Evolutionary conservation across 2,329 filamentous ascomycete species (phyloP).

Genomic region (Aureobasidium lini): DNA sequence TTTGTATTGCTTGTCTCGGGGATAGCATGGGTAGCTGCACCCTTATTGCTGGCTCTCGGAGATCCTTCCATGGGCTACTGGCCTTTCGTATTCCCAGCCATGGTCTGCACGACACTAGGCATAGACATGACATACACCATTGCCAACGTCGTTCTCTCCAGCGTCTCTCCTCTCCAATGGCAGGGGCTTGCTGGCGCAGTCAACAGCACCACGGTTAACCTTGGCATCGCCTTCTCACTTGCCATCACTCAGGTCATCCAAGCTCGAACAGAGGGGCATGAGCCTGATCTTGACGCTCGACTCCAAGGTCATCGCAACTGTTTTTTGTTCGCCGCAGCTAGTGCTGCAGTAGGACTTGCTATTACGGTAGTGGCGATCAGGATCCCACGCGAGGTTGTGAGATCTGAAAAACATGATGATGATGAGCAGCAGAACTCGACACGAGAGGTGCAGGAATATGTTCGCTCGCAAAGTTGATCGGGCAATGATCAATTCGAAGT

Average conservation of each 20-base stretch:
- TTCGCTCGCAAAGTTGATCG: no score
- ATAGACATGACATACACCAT: slow-evolving; percentile 32
- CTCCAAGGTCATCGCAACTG: slow-evolving; percentile 6
- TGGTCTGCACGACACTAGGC: slow-evolving; percentile 30
- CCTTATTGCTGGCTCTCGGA: slow-evolving; percentile 27
- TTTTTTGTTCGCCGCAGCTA: slow-evolving; percentile 15
- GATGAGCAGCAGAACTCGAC: background rate
- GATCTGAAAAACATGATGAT: background rate
- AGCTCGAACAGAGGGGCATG: slow-evolving; percentile 15
- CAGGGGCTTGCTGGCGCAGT: slow-evolving; percentile 31
- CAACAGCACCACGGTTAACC: slow-evolving; percentile 29
- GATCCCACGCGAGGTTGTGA: background rate
- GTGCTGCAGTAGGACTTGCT: slow-evolving; percentile 13
- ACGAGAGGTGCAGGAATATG: no score
- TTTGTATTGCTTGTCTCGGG: slow-evolving; percentile 25
- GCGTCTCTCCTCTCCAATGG: slow-evolving; percentile 25
- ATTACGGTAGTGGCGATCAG: slow-evolving; percentile 11
- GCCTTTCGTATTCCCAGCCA: slow-evolving; percentile 29
- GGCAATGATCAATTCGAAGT: no score
- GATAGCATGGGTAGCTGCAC: slow-evolving; percentile 28
- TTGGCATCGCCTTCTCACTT: slow-evolving; percentile 30
- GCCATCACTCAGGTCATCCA: slow-evolving; percentile 28
- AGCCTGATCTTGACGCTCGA: background rate
- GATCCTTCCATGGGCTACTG: slow-evolving; percentile 28
- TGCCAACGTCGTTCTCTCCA: slow-evolving; percentile 26